Evolutionary conservation across 2,329 filamentous ascomycete species (phyloP), one percentile per base, ranked within the genome.

Genomic region (Colletotrichum acutatum): DNA sequence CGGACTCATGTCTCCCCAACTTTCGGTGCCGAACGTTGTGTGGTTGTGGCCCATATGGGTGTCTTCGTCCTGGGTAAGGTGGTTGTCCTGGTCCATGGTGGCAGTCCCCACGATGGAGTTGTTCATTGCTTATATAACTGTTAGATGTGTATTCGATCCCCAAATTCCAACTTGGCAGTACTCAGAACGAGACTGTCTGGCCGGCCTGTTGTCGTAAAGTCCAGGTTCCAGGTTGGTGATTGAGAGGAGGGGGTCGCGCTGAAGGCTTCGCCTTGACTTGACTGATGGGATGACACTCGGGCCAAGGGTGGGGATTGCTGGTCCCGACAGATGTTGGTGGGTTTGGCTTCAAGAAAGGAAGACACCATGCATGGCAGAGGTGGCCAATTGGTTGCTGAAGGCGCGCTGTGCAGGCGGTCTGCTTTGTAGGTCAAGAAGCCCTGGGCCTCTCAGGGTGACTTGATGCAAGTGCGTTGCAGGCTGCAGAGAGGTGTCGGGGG

Each of bases 1-100:
- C 16, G 90, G 82, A 75, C 83, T 86, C 78, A 91, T 87, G 78
- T 87, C 87, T 60, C 85, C 84, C 90, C 90, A 91, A 78, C 82
- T 83, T 74, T 89, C 85, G 78, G 82, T 84, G 72, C 82, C 79
- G 76, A 84, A 85, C 22, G 81, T 78, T 72, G 82, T 78, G 67
- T 77, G 81, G 72, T 86, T 85, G 71, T 84, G 83, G 42, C 56
- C 63, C 71, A 73, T 73, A 42, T 74, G 62, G 71, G 67, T 72
- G 53, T 72, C 69, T 56, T 78, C 81, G 74, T 87, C 85, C 73
- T 83, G 83, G 68, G 83, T 81, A 71, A 86, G 81, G 68, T 86
- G 85, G 75, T 80, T 82, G 76, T 87, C 83, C 76, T 85, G 83
- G 78, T 86, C 84, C 82, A 86, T 84, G 76, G 83, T 83, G 76